These are phyloP conservation scores for Fusarium continuum DNA, from an alignment of 2,329 filamentous ascomycete genomes.

Conservation along the genomic window DNA sequence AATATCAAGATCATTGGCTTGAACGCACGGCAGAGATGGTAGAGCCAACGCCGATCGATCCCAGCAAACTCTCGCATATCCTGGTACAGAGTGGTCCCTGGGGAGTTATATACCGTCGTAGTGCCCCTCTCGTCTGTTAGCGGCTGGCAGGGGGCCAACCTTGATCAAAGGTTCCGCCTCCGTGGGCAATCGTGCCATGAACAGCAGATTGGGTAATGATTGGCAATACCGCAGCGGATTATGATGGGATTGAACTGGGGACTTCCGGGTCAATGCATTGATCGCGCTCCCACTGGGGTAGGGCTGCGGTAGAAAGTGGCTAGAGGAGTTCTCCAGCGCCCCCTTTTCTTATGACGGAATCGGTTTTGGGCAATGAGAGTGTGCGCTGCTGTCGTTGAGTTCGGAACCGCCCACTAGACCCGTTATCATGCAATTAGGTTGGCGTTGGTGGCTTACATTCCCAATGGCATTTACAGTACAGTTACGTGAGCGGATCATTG, in stretches of 20 bases:
- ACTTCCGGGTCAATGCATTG: constrained; percentile 4
- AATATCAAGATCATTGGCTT: neutral
- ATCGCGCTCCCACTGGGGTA: constrained; percentile 1
- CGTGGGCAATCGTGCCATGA: constrained; percentile 16
- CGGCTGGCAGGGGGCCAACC: neutral
- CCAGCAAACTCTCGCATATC: constrained; percentile 10
- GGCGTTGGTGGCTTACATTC: neutral
- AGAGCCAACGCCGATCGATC: constrained; percentile 19
- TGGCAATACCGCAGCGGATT: constrained; percentile 11
- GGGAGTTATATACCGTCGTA: constrained; percentile 19
- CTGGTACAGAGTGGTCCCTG: constrained; percentile 8
- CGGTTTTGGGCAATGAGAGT: neutral
- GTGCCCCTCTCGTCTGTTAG: neutral
- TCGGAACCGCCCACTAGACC: neutral
- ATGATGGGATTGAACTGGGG: neutral
- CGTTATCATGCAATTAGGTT: neutral
- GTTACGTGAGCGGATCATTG: neutral
- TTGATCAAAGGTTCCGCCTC: neutral
- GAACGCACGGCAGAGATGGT: neutral
- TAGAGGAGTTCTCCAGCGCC: neutral
- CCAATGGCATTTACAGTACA: neutral
- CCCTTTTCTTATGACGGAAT: constrained; percentile 1
- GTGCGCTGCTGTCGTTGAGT: neutral
- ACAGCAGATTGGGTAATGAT: constrained; percentile 25
- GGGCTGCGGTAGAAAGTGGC: neutral